Evolutionary conservation across 2,329 filamentous ascomycete species (phyloP).

Genomic region (Colletotrichum zoysiae): DNA sequence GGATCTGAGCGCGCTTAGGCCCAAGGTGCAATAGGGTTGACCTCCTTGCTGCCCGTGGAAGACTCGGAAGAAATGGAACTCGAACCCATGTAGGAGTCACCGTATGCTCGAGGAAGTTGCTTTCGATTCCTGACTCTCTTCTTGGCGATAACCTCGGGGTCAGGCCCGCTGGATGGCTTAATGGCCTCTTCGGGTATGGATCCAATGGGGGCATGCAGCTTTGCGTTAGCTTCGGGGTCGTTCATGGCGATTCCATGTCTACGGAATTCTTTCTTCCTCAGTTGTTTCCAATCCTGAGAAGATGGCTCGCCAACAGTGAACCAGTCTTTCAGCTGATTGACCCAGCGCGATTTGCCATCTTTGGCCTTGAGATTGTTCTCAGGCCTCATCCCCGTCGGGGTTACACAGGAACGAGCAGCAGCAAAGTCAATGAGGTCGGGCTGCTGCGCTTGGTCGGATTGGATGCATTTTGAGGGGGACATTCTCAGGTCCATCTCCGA

Average conservation of each 20-base stretch:
- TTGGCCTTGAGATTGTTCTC: conserved; percentile 47
- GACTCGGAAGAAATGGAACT: conserved; percentile 54
- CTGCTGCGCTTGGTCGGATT: conserved; percentile 39
- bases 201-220: conserved; percentile 60
- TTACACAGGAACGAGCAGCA: conserved; percentile 42
- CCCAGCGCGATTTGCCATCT: conserved; percentile 52
- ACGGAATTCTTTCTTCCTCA: conserved; percentile 58
- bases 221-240: conserved; percentile 59
- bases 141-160: conserved; percentile 59
- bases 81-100: conserved; percentile 45
- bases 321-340: conserved; percentile 62
- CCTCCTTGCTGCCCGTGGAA: conserved; percentile 50
- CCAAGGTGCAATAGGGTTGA: conserved; percentile 52
- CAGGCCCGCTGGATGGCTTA: conserved; percentile 59
- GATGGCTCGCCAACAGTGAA: conserved; percentile 63
- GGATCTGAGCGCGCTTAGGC: conserved; percentile 30
- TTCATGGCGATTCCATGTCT: conserved; percentile 58
- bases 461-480: conserved; percentile 30
- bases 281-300: conserved; percentile 60
- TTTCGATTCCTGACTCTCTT: conserved; percentile 51
- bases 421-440: conserved; percentile 46
- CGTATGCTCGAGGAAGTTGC: conserved; percentile 48
- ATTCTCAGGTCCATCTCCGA: conserved; percentile 36
- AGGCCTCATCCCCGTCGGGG: conserved; percentile 28
- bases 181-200: conserved; percentile 60